A percentile compares a stretch with the other conserved stretches of the same genome.
Conservation (phyloP, 768 basidiomycete genomes). For the Panaeolus cyanescens region DNA sequence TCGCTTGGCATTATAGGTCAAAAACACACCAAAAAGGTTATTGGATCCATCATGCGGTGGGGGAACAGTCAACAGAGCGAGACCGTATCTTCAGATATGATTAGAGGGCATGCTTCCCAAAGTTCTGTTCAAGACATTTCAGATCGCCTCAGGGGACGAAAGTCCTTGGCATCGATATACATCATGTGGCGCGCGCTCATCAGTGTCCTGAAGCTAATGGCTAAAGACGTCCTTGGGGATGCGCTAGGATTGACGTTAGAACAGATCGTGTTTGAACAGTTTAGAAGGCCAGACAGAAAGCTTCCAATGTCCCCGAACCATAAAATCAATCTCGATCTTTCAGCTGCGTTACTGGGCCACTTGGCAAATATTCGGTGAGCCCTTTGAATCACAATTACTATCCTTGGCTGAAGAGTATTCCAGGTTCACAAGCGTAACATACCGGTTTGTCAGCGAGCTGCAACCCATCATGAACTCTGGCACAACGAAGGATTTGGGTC, state of each 20-base stretch:
- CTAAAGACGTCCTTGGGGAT: conserved; percentile 80
- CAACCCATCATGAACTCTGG: conserved; percentile 73
- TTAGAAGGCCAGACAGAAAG: conserved; percentile 70
- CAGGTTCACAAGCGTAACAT: conserved; percentile 91
- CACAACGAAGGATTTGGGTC: conserved; percentile 78
- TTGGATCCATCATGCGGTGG: conserved; percentile 89
- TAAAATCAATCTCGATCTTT: conserved; percentile 78
- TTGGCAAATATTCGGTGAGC: conserved; percentile 78
- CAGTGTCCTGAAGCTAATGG: conserved; percentile 68
- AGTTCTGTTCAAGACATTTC: conserved; percentile 48
- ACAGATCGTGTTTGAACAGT: conserved; percentile 86
- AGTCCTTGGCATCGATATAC: conserved; percentile 83
- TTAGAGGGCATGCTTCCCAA: conserved; percentile 46
- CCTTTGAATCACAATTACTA: not conserved
- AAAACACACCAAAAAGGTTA: conserved; percentile 79
- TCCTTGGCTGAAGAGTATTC: not conserved
- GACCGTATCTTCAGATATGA: conserved; percentile 50
- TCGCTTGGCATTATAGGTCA: conserved; percentile 86
- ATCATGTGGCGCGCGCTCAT: conserved; percentile 89
- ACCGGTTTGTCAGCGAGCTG: conserved; percentile 84
- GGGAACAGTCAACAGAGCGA: conserved; percentile 70
- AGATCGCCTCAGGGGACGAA: conserved; percentile 63
- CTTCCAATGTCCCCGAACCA: conserved; percentile 73
- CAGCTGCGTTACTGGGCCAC: conserved; percentile 82
- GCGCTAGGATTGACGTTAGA: conserved; percentile 80